Percentiles rank a stretch among this genome's conserved stretches.
These are phyloP conservation scores for Mycena rosella DNA, from an alignment of 768 basidiomycete species.

Conservation along the genomic window DNA sequence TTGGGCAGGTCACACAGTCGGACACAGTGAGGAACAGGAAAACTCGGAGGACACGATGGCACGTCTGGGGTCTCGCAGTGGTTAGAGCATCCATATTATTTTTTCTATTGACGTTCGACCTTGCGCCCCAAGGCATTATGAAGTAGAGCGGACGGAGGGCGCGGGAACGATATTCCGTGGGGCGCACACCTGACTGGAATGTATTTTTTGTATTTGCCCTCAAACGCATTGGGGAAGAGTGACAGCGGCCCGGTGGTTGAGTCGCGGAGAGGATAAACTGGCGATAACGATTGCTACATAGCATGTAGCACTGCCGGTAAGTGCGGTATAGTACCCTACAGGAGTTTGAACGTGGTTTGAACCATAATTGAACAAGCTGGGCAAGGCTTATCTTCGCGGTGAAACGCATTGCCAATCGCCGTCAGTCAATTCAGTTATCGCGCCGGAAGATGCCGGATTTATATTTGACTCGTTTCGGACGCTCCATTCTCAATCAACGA, in stretches of 20 bases:
- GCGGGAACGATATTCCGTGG: not conserved
- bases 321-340: no score
- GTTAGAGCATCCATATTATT: slow-evolving; percentile 59
- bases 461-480: not conserved
- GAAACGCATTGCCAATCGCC: no score
- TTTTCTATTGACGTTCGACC: slow-evolving; percentile 5
- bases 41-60: slow-evolving; percentile 85
- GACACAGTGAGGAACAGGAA: slow-evolving; percentile 88
- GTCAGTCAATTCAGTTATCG: not conserved
- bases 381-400: no score
- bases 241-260: not conserved
- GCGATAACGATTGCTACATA: no score
- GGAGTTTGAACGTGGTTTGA: no score
- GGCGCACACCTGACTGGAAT: slow-evolving; percentile 13
- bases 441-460: not conserved
- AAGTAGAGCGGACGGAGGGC: not conserved
- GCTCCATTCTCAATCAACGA: slow-evolving; percentile 1
- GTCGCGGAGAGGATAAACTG: no score
- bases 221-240: slow-evolving; percentile 1
- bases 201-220: slow-evolving; percentile 14
- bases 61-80: slow-evolving; percentile 78
- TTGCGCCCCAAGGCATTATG: slow-evolving; percentile 5
- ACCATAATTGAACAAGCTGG: no score
- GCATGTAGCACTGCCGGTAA: no score
- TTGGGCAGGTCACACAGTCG: slow-evolving; percentile 85